Evolutionary conservation across 495 filamentous ascomycete species (phyloP).

Genomic region (Xylaria venustula): DNA sequence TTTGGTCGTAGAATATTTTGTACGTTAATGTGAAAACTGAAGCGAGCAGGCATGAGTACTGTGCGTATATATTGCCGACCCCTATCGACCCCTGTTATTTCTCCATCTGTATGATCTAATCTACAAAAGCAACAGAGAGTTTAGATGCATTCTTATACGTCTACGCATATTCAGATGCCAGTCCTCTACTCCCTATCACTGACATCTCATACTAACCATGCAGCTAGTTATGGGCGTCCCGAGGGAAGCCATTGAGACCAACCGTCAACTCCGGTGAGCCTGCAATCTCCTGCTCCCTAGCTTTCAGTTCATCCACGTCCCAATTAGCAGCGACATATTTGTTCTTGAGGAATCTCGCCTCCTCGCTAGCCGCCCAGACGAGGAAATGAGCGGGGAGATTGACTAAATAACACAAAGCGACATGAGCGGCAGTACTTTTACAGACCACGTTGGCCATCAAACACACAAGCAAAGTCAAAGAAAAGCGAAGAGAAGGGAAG

Average conservation of each 20-base stretch:
- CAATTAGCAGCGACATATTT: constrained; percentile 44
- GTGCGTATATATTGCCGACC: too few species aligned
- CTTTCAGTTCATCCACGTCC: constrained; percentile 47
- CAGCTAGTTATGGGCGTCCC: constrained; percentile 3
- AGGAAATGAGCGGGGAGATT: constrained; percentile 36
- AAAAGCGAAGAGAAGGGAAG: background rate
- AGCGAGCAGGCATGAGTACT: constrained; percentile 9
- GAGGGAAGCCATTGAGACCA: constrained; percentile 22
- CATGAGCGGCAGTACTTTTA: background rate
- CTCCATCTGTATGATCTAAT: too few species aligned
- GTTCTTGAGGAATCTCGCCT: constrained; percentile 43
- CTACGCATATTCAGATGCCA: background rate
- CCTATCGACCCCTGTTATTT: too few species aligned
- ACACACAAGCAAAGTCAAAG: too few species aligned
- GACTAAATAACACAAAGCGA: constrained; percentile 16
- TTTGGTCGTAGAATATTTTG: constrained; percentile 3
- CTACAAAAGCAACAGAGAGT: too few species aligned
- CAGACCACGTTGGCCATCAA: too few species aligned
- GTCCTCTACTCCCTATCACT: background rate
- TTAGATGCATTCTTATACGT: background rate
- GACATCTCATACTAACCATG: background rate
- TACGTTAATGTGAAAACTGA: constrained; percentile 18
- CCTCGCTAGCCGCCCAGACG: constrained; percentile 38
- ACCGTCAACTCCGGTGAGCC: constrained; percentile 15
- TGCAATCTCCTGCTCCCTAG: constrained; percentile 21